Evolutionary conservation across 2,329 filamentous ascomycete genomes (phyloP).

Genomic region (Ilyonectria mors-panacis): DNA sequence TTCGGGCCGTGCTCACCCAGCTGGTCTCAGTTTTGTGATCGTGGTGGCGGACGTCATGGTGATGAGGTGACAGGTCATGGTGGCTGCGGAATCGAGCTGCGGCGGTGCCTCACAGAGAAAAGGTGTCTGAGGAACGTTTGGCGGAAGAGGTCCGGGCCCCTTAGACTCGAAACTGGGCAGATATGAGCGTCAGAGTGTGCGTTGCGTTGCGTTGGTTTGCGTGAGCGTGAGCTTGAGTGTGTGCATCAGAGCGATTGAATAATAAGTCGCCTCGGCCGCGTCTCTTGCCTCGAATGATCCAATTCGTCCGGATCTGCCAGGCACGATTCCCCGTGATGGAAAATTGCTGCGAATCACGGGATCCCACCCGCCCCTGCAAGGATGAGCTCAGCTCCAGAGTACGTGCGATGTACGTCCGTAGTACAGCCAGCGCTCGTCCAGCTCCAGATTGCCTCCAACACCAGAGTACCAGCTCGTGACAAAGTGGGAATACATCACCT

Average conservation of each 20-base stretch:
- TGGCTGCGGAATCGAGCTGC: neutral
- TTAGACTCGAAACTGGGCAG: neutral
- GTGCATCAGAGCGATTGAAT: neutral
- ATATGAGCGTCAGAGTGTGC: neutral
- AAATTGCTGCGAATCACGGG: conserved; percentile 45
- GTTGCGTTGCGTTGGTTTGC: neutral
- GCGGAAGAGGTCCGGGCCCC: neutral
- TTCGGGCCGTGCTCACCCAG: neutral
- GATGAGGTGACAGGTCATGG: conserved; percentile 1
- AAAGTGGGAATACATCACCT: neutral
- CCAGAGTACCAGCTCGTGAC: conserved; percentile 27
- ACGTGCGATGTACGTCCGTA: conserved; percentile 1
- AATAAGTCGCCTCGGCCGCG: conserved; percentile 24
- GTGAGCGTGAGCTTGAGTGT: neutral
- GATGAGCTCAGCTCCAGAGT: conserved; percentile 37
- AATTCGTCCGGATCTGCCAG: conserved; percentile 48
- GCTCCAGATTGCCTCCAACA: conserved; percentile 9
- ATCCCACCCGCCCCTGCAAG: conserved; percentile 32
- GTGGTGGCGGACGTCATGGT: conserved; percentile 1
- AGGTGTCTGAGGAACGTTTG: neutral
- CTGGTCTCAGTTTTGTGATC: conserved; percentile 1
- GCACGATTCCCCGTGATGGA: conserved; percentile 45
- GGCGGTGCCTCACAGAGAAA: neutral
- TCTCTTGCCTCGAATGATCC: conserved; percentile 41
- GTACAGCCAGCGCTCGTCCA: neutral